Conservation (phyloP, 106 monocot species). For the Vanilla planifolia region DNA sequence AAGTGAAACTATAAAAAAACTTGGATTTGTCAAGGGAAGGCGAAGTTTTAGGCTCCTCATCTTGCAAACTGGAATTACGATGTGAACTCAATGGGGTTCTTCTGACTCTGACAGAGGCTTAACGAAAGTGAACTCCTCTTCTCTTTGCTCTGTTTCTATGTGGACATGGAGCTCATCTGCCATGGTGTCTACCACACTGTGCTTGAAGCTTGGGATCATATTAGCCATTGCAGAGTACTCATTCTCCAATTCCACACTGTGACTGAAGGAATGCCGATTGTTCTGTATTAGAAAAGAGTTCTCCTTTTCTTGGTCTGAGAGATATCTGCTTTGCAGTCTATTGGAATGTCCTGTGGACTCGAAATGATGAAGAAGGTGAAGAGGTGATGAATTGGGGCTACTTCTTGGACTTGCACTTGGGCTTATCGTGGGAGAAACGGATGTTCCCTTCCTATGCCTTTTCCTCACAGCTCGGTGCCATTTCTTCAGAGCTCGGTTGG, state of each 20-base stretch:
- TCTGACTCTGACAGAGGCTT: not conserved
- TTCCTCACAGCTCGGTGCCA: conserved; percentile 50
- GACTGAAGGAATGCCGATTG: not conserved
- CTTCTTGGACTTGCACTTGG: conserved; percentile 10
- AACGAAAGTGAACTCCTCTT: conserved; percentile 12
- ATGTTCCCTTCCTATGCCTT: conserved; percentile 19
- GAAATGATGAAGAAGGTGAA: conserved; percentile 14
- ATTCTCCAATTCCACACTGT: not conserved
- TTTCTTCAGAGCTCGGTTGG: conserved; percentile 43
- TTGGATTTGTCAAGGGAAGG: no score
- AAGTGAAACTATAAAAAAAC: no score
- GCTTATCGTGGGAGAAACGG: conserved; percentile 18
- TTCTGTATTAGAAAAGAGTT: conserved; percentile 1
- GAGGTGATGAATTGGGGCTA: conserved; percentile 19
- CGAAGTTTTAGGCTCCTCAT: no score
- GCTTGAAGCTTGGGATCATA: conserved; percentile 17
- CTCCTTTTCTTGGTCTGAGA: conserved; percentile 20
- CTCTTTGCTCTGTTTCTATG: conserved; percentile 3
- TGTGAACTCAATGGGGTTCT: no score
- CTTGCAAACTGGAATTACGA: no score
- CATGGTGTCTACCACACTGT: conserved; percentile 2
- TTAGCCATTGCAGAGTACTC: not conserved
- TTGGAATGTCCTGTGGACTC: conserved; percentile 13
- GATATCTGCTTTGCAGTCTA: not conserved
- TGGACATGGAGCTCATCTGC: not conserved